A percentile compares a stretch with the other conserved stretches of the same genome.
Conservation (phyloP, 768 basidiomycete species). For the Lactarius indigo region DNA sequence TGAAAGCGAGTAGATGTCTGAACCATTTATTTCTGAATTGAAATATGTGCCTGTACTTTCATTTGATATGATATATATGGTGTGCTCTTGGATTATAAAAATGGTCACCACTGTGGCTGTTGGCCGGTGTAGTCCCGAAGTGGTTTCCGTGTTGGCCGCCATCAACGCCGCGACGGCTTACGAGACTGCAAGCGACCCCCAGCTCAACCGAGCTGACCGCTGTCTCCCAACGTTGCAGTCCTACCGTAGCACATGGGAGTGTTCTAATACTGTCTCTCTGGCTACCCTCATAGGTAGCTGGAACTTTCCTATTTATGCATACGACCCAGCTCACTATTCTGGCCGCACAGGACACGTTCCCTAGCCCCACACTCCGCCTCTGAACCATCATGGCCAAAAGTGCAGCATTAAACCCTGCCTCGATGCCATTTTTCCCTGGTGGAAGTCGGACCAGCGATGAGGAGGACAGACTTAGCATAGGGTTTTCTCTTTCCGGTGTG, state of each 20-base stretch:
- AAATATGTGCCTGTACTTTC: neutral
- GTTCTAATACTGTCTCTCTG: slow-evolving; percentile 8
- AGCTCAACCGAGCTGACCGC: slow-evolving; percentile 25
- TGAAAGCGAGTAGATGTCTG: neutral
- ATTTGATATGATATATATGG: neutral
- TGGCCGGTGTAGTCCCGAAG: slow-evolving; percentile 12
- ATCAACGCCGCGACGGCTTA: slow-evolving; percentile 26
- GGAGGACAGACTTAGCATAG: slow-evolving; percentile 44
- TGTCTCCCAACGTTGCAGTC: slow-evolving; percentile 12
- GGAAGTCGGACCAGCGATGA: slow-evolving; percentile 55
- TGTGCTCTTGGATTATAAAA: neutral
- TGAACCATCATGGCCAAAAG: slow-evolving; percentile 59
- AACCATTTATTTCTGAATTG: neutral
- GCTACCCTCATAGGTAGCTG: slow-evolving; percentile 18
- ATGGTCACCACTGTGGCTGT: slow-evolving; percentile 4
- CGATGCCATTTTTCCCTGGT: slow-evolving; percentile 82
- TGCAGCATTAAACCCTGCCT: slow-evolving; percentile 74
- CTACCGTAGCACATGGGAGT: slow-evolving; percentile 25
- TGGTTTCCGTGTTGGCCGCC: slow-evolving; percentile 18
- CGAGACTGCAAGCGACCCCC: slow-evolving; percentile 24
- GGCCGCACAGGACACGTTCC: slow-evolving; percentile 19
- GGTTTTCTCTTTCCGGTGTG: slow-evolving; percentile 45
- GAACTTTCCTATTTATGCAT: slow-evolving; percentile 14
- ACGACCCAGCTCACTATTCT: slow-evolving; percentile 16
- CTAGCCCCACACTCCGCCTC: slow-evolving; percentile 15